phyloP scores from a whole-genome alignment of 768 basidiomycete genomes.

The Suillus plorans region DNA sequence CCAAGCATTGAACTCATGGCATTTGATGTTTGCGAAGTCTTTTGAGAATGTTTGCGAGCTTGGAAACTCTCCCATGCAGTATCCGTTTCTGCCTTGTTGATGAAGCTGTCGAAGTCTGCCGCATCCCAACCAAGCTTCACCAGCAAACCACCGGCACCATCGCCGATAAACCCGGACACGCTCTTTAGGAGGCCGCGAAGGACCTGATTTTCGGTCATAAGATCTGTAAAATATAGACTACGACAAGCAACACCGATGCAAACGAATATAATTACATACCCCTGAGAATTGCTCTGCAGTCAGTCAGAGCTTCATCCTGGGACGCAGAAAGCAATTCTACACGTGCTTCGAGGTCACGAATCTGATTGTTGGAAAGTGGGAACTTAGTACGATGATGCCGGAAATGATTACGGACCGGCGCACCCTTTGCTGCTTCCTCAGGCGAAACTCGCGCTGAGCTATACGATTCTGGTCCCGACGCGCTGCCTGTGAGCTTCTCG shows the following conservation, averaged over 20 bases:
- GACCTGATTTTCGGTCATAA: slow-evolving; percentile 88
- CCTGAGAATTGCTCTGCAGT: slow-evolving; percentile 80
- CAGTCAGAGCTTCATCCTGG: slow-evolving; percentile 83
- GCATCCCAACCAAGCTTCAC: slow-evolving; percentile 78
- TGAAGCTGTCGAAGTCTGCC: slow-evolving; percentile 74
- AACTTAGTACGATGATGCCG: slow-evolving; percentile 3
- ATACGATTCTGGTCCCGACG: slow-evolving; percentile 88
- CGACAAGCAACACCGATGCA: not conserved
- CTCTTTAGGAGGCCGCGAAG: slow-evolving; percentile 77
- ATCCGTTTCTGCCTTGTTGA: slow-evolving; percentile 89
- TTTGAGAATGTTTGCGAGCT: slow-evolving; percentile 49
- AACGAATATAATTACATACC: slow-evolving; percentile 38
- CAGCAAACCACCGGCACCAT: slow-evolving; percentile 77
- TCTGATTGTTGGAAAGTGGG: slow-evolving; percentile 44
- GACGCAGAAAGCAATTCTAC: slow-evolving; percentile 94
- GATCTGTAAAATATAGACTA: slow-evolving; percentile 44
- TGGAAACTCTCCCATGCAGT: slow-evolving; percentile 92
- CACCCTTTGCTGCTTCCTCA: slow-evolving; percentile 88
- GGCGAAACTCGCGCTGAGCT: slow-evolving; percentile 89
- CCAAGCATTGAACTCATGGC: slow-evolving; percentile 33
- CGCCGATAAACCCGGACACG: slow-evolving; percentile 81
- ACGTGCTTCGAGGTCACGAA: slow-evolving; percentile 91
- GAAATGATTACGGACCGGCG: slow-evolving; percentile 17
- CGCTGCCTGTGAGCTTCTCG: slow-evolving; percentile 77
- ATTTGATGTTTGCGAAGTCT: slow-evolving; percentile 29